phyloP scores from a whole-genome alignment of 257 asterid species.

The Jacaranda mimosifolia region DNA sequence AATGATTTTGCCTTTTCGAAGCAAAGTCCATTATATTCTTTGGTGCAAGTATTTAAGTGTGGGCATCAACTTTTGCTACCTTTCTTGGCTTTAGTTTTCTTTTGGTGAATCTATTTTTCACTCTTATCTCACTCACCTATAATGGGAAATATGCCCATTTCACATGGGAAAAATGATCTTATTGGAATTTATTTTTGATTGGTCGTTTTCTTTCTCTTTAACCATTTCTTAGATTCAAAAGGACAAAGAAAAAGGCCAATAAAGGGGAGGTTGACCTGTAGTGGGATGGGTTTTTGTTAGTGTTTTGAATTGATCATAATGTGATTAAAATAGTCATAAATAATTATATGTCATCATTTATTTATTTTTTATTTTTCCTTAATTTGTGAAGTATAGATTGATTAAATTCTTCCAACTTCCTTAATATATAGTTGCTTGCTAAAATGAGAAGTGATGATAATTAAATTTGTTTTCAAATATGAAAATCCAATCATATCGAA shows the following conservation, averaged over 20 bases:
- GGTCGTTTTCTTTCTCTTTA: not conserved
- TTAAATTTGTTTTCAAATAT: too few relatives aligned
- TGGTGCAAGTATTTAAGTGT: slow-evolving; percentile 22
- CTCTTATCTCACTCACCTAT: not conserved
- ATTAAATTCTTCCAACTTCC: too few relatives aligned
- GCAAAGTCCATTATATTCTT: slow-evolving; percentile 21
- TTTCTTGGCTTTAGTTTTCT: not conserved
- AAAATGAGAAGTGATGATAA: too few relatives aligned
- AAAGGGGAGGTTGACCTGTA: slow-evolving; percentile 23
- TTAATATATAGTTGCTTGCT: too few relatives aligned
- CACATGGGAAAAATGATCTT: slow-evolving; percentile 3
- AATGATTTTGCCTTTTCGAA: slow-evolving; percentile 28
- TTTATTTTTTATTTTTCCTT: too few relatives aligned
- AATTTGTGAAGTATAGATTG: too few relatives aligned
- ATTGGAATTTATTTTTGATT: not conserved
- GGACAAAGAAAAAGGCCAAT: not conserved
- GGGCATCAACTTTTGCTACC: slow-evolving; percentile 6
- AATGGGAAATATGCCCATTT: slow-evolving; percentile 7
- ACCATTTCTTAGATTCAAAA: not conserved
- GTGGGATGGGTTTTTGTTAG: slow-evolving; percentile 21
- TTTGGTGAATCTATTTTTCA: slow-evolving; percentile 13
- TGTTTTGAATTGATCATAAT: slow-evolving; percentile 27
- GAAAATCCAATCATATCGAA: too few relatives aligned
- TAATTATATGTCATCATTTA: too few relatives aligned
- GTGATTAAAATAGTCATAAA: not conserved